These are phyloP conservation scores for Gonium pectorale DNA, from an alignment of 139 green algal genomes.

Conservation along the genomic window DNA sequence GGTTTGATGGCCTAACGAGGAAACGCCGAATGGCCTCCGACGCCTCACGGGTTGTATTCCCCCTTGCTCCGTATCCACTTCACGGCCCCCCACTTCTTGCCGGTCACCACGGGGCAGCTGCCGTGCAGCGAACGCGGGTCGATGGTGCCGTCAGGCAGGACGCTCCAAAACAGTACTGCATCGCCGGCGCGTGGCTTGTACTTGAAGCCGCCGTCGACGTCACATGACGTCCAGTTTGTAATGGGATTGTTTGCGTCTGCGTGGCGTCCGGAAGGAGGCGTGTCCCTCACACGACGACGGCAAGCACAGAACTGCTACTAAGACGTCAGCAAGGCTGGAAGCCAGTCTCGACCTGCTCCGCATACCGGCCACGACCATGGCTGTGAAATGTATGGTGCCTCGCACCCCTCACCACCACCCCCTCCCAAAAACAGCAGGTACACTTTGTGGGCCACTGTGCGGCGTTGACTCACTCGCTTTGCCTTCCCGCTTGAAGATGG, in stretches of 20 bases:
- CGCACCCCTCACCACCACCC: too few relatives aligned
- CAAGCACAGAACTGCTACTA: too few relatives aligned
- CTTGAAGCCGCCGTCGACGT: conserved; percentile 44
- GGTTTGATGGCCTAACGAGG: too few relatives aligned
- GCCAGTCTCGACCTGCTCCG: too few relatives aligned
- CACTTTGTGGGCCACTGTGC: too few relatives aligned
- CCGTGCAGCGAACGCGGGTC: conserved; percentile 71
- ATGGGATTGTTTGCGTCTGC: conserved; percentile 41
- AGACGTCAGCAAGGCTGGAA: too few relatives aligned
- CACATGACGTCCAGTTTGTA: conserved; percentile 24
- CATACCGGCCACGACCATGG: too few relatives aligned
- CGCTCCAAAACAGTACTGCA: conserved; percentile 86
- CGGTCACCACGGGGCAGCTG: conserved; percentile 69
- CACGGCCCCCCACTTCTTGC: conserved; percentile 69
- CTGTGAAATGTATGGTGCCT: too few relatives aligned
- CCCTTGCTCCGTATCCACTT: conserved; percentile 40
- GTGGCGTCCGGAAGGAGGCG: not conserved
- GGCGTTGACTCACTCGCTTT: conserved; percentile 67
- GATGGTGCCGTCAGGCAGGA: conserved; percentile 53
- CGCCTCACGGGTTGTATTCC: not conserved
- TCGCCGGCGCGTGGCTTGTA: conserved; percentile 80
- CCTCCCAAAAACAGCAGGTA: too few relatives aligned
- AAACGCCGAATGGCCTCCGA: not conserved
- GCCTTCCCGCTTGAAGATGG: conserved; percentile 78
- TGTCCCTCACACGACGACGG: too few relatives aligned